phyloP scores from a whole-genome alignment of 306 rosid species.

The Ormosia emarginata region DNA sequence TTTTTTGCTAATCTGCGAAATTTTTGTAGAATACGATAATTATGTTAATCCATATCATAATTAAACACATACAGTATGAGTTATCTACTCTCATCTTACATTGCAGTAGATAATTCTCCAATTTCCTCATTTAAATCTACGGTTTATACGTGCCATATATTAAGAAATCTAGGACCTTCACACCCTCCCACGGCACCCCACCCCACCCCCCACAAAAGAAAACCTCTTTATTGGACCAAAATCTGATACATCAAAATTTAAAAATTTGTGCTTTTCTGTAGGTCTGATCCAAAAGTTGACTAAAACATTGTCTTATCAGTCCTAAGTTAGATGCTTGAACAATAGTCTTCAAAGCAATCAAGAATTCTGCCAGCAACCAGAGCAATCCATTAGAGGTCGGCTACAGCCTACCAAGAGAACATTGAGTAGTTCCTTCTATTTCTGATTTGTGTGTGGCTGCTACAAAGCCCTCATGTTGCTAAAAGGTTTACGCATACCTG shows the following conservation, averaged over 20 bases:
- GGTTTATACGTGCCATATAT: neutral
- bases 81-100: neutral
- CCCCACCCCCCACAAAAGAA: neutral
- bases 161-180: no score
- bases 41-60: no score
- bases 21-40: no score
- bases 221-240: neutral
- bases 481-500: neutral
- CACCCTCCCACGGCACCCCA: no score
- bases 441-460: constrained; percentile 5
- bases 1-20: no score
- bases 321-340: constrained; percentile 7
- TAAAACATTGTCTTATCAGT: constrained; percentile 19
- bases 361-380: constrained; percentile 21
- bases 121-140: neutral
- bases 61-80: no score
- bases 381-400: constrained; percentile 28
- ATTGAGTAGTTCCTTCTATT: neutral
- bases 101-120: neutral
- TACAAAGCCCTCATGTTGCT: neutral
- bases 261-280: neutral
- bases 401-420: constrained; percentile 13
- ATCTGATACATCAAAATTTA: neutral
- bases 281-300: constrained; percentile 26
- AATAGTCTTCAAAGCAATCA: constrained; percentile 4